Percentiles rank a stretch among this genome's conserved stretches.
These are phyloP conservation scores for Podaxis sp. DNA, from an alignment of 768 basidiomycete genomes.

Conservation along the genomic window DNA sequence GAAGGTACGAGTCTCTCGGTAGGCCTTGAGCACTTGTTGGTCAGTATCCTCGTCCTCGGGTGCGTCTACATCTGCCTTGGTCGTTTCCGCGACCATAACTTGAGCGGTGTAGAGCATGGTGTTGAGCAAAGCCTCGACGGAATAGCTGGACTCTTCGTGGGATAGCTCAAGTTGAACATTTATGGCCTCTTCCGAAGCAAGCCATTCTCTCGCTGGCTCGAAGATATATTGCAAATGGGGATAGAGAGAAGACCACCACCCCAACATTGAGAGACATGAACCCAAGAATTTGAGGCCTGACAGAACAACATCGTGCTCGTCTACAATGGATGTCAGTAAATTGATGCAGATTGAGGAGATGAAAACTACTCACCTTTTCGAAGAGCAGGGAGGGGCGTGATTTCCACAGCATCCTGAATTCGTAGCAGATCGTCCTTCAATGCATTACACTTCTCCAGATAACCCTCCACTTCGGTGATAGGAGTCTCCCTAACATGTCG, in stretches of 20 bases:
- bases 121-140: slow-evolving; percentile 51
- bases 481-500: neutral
- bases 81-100: slow-evolving; percentile 37
- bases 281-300: neutral
- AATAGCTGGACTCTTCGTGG: neutral
- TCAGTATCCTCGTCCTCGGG: slow-evolving; percentile 29
- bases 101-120: slow-evolving; percentile 67
- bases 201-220: slow-evolving; percentile 10
- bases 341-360: neutral
- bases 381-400: slow-evolving; percentile 30
- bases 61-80: slow-evolving; percentile 19
- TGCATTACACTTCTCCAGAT: slow-evolving; percentile 23
- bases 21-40: slow-evolving; percentile 51
- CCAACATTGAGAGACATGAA: slow-evolving; percentile 1
- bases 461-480: slow-evolving; percentile 21
- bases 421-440: slow-evolving; percentile 24
- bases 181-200: neutral
- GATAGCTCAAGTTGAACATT: neutral
- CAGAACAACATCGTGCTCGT: slow-evolving; percentile 4
- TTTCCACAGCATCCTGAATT: slow-evolving; percentile 20
- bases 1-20: slow-evolving; percentile 40
- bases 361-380: slow-evolving; percentile 31
- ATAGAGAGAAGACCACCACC: slow-evolving; percentile 3
- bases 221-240: slow-evolving; percentile 13
- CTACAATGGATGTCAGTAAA: neutral